Base-by-base conservation (phyloP, 805 yeast species). In the Ogataea trehalophila region DNA sequence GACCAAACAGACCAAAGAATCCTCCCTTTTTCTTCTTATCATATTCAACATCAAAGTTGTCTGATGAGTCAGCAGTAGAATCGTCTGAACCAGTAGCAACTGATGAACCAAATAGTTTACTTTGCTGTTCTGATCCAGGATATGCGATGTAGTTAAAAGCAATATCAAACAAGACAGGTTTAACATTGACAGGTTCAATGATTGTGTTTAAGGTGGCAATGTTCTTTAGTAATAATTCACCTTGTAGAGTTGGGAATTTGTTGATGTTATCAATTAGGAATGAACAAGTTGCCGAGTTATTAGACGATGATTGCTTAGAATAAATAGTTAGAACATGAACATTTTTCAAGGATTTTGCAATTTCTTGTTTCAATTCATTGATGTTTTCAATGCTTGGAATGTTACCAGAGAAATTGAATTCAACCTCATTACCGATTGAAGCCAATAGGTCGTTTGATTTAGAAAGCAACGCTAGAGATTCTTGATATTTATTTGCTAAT, bases 131-230 rank as follows among this genome's bases (percentile, higher is more conserved):
- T n/a, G 37, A 57, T 16, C 53, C 58, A 16, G 68, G 70, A 58
- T 81, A 83, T 34, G 74, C 72, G 45, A 91, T 76, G 60, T 87
- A 90, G 63, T 90, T 91, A 72, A 74, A 91, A 0, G 95, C 98
- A 54, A 88, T 73, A 63, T 92, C 99, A 59, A 89, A 94, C 59
- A 91, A 76, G 9, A 90, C 95, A 0, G 99, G 97, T 67, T 94
- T 92, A 48, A 84, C 79, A 45, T 81, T 75, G 1, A 87, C 79
- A 1, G 95, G 86, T 52, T 68, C 70, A 37, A 89, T 42, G n/a
- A 51, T 43, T 13, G 64, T 58, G 4, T 62, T 58, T 17, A 69
- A 49, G 44, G 65, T 57, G 3, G 63, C 68, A 43, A 68, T 50
- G 23, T 44, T 56, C 2, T 66, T 26, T 26, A 26, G 11, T 11